phyloP scores from a whole-genome alignment of 2,329 filamentous ascomycete species.

The Sordariomycetes sp. region DNA sequence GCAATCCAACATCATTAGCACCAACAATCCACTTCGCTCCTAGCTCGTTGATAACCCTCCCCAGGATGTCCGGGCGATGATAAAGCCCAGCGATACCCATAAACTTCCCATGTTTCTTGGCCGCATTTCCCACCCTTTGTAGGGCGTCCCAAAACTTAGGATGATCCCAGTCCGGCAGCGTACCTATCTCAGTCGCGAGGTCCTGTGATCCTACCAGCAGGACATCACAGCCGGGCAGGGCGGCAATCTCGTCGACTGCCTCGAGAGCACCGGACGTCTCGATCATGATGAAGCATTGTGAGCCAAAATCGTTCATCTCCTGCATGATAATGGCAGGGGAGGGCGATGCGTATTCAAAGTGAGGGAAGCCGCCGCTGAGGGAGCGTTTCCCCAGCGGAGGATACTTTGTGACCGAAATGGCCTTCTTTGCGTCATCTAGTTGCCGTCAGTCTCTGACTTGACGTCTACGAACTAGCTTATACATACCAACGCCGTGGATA shows the following conservation, averaged over 20 bases:
- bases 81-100: constrained; percentile 15
- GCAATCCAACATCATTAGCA: too few relatives aligned
- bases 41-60: constrained; percentile 2
- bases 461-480: not conserved
- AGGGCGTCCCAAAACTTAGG: constrained; percentile 8
- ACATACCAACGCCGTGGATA: constrained; percentile 1
- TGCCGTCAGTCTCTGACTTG: not conserved
- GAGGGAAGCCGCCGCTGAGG: constrained; percentile 11
- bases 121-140: constrained; percentile 7
- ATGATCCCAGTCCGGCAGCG: constrained; percentile 12
- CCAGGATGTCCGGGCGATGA: constrained; percentile 7
- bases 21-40: constrained; percentile 1
- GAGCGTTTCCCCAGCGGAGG: constrained; percentile 14
- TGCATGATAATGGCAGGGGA: constrained; percentile 7
- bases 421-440: constrained; percentile 8
- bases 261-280: constrained; percentile 14
- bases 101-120: constrained; percentile 10
- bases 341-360: constrained; percentile 9
- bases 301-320: constrained; percentile 12
- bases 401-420: constrained; percentile 12
- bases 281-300: constrained; percentile 16
- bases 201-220: constrained; percentile 21
- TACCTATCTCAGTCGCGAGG: constrained; percentile 14
- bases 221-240: constrained; percentile 18
- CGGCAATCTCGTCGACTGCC: constrained; percentile 18